These are phyloP conservation scores for Kwoniella shandongensis DNA, from an alignment of 768 basidiomycete species.

Conservation along the genomic window DNA sequence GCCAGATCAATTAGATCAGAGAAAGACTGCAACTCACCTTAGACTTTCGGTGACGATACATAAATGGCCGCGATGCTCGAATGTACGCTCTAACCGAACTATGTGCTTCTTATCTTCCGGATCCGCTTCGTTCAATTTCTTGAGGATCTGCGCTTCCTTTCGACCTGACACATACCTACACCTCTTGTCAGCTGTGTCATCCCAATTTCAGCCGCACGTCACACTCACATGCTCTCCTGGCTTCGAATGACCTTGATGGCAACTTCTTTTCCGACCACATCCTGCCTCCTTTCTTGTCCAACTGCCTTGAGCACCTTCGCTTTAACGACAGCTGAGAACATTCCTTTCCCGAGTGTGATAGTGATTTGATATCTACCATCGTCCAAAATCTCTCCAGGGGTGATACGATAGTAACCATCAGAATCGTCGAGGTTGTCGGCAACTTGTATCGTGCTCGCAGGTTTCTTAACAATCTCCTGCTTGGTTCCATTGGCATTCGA, in stretches of 20 bases:
- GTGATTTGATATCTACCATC: slow-evolving; percentile 91
- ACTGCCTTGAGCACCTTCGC: slow-evolving; percentile 70
- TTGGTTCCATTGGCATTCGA: slow-evolving; percentile 59
- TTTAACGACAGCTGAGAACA: slow-evolving; percentile 96
- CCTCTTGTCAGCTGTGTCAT: slow-evolving; percentile 6
- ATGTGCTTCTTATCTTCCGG: slow-evolving; percentile 97
- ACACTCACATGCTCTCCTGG: slow-evolving; percentile 90
- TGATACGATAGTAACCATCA: slow-evolving; percentile 93
- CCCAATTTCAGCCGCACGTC: neutral
- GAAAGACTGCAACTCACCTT: too few relatives aligned
- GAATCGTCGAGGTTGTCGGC: slow-evolving; percentile 87
- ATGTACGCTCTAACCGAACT: slow-evolving; percentile 86
- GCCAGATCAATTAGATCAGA: neutral
- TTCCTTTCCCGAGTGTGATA: slow-evolving; percentile 93
- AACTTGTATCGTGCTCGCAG: slow-evolving; percentile 57
- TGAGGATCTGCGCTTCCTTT: slow-evolving; percentile 86
- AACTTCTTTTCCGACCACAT: slow-evolving; percentile 69
- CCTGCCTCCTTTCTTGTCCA: slow-evolving; percentile 56
- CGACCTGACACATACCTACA: slow-evolving; percentile 87
- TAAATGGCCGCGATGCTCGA: slow-evolving; percentile 94
- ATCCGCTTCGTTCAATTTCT: slow-evolving; percentile 82
- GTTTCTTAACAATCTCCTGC: slow-evolving; percentile 19
- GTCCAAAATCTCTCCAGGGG: slow-evolving; percentile 90
- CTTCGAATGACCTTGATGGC: slow-evolving; percentile 96
- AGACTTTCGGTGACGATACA: slow-evolving; percentile 94